These are phyloP conservation scores for Phascolomyces articulosus DNA, from an alignment of 371 early-diverging fungal species.

Conservation along the genomic window DNA sequence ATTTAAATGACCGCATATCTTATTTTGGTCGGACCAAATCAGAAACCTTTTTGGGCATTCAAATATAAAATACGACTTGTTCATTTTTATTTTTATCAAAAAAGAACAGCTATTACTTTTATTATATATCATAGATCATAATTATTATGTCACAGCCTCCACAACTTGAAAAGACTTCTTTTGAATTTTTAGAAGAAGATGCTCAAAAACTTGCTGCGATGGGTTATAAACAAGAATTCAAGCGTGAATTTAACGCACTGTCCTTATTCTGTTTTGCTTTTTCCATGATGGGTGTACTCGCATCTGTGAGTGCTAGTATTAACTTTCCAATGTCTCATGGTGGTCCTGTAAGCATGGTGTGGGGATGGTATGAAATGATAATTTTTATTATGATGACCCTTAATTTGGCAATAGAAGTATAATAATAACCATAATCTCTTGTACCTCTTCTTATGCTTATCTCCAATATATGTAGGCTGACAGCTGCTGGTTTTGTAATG, in stretches of 20 bases:
- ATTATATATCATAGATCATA: too few relatives aligned
- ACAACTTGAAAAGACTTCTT: neutral
- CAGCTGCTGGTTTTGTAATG: constrained; percentile 10
- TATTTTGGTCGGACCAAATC: too few relatives aligned
- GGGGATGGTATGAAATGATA: constrained; percentile 15
- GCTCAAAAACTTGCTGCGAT: constrained; percentile 36
- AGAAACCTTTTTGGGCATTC: neutral
- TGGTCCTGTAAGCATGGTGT: constrained; percentile 14
- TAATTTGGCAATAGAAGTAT: too few relatives aligned
- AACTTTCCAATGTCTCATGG: constrained; percentile 21
- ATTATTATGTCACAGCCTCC: neutral
- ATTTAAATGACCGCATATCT: neutral
- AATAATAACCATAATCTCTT: neutral
- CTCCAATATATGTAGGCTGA: constrained; percentile 5
- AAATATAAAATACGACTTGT: too few relatives aligned
- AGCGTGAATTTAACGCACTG: constrained; percentile 34
- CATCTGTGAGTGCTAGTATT: constrained; percentile 21
- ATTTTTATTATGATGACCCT: too few relatives aligned
- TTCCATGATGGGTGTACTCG: constrained; percentile 37
- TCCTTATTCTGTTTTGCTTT: constrained; percentile 37
- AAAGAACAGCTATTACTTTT: too few relatives aligned
- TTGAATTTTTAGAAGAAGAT: constrained; percentile 27
- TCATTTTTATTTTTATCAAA: too few relatives aligned
- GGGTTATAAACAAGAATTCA: constrained; percentile 48
- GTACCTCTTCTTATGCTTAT: neutral